Evolutionary conservation across 768 basidiomycete species (phyloP).

Genomic region (Wakefieldia striispora): DNA sequence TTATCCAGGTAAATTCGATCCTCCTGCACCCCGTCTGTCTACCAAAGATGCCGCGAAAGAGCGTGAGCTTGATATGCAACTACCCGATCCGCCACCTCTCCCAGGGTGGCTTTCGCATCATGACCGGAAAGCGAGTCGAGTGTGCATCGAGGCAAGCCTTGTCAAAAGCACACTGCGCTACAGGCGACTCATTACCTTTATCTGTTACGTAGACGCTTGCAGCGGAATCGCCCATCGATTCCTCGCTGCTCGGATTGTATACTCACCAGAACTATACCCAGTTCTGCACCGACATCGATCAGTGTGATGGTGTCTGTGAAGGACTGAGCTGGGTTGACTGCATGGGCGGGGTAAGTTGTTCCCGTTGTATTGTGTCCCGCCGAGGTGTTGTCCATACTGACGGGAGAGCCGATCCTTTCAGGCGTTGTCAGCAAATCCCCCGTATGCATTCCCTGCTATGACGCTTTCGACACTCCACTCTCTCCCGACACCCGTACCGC

Average conservation of each 20-base stretch:
- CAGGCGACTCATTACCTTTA: not conserved
- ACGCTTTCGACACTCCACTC: constrained; percentile 83
- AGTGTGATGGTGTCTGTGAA: constrained; percentile 68
- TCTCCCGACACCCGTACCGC: constrained; percentile 81
- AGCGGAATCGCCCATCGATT: constrained; percentile 87
- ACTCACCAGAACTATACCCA: constrained; percentile 92
- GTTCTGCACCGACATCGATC: constrained; percentile 76
- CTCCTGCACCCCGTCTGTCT: constrained; percentile 50
- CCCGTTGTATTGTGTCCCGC: not conserved
- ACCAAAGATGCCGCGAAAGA: constrained; percentile 65
- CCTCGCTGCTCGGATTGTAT: constrained; percentile 84
- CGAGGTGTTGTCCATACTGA: constrained; percentile 1
- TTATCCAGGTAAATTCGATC: constrained; percentile 70
- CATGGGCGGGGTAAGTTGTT: constrained; percentile 50
- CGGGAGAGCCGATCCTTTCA: constrained; percentile 21
- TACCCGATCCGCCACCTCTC: constrained; percentile 55
- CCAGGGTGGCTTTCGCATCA: constrained; percentile 61
- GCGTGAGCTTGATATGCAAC: constrained; percentile 49
- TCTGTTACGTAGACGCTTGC: constrained; percentile 54
- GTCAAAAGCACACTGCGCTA: not conserved
- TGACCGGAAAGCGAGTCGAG: constrained; percentile 64
- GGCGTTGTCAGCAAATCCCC: constrained; percentile 60
- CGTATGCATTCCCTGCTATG: constrained; percentile 84
- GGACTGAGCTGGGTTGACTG: constrained; percentile 77
- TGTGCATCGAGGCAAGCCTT: constrained; percentile 67